phyloP scores from a whole-genome alignment of 225 moss, liverwort and hornwort species.

The Anthoceros angustus region DNA sequence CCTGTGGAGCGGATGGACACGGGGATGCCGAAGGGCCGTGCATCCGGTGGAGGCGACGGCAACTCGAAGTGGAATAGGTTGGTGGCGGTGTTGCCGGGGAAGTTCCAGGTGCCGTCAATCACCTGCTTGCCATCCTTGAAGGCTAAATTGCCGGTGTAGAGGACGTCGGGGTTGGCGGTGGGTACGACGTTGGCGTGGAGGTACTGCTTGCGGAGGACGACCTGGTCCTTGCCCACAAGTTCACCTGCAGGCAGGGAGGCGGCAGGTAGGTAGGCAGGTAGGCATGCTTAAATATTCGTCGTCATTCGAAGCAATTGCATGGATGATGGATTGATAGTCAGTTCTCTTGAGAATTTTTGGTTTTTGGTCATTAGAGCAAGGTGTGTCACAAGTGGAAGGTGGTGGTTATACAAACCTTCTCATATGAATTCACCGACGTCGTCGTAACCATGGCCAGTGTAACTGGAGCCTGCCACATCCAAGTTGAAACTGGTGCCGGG shows the following conservation, averaged over 20 bases:
- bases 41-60: no score
- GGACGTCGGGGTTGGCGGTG: background rate
- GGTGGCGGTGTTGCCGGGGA: background rate
- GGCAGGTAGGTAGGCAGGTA: background rate
- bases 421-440: constrained; percentile 1
- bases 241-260: background rate
- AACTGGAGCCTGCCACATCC: background rate
- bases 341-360: background rate
- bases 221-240: background rate
- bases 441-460: no score
- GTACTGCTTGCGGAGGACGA: background rate
- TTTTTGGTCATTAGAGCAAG: background rate
- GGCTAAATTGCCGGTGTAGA: background rate
- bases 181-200: background rate
- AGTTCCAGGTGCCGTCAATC: background rate
- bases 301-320: background rate
- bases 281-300: background rate
- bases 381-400: background rate
- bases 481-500: background rate
- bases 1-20: background rate
- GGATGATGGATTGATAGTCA: background rate
- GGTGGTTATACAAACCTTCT: background rate
- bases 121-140: background rate
- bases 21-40: no score
- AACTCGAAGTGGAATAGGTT: background rate